Evolutionary conservation across 345 rosid species (phyloP).

Genomic region (Ceriops zippeliana): DNA sequence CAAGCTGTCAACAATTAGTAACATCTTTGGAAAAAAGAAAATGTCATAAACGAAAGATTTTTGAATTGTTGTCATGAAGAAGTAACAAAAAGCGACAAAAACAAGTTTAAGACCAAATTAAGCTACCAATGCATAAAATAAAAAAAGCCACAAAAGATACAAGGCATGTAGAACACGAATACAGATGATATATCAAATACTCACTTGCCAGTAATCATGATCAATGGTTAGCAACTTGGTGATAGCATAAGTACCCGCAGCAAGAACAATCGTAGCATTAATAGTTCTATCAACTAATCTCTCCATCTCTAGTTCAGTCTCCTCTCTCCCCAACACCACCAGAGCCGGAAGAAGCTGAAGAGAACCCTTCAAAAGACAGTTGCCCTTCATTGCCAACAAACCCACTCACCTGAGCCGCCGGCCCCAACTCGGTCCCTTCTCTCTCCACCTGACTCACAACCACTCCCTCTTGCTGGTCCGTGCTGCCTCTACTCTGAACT

Average conservation of each 20-base stretch:
- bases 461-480: slow-evolving; percentile 57
- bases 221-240: slow-evolving; percentile 89
- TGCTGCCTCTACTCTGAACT: slow-evolving; percentile 49
- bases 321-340: slow-evolving; percentile 23
- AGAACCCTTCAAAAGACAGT: slow-evolving; percentile 75
- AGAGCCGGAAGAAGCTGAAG: slow-evolving; percentile 40
- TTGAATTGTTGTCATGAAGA: no score
- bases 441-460: slow-evolving; percentile 46
- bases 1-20: no score
- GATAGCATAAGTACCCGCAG: slow-evolving; percentile 75
- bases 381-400: slow-evolving; percentile 53
- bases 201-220: slow-evolving; percentile 89
- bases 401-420: slow-evolving; percentile 53
- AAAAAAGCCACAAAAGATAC: no score
- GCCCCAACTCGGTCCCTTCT: slow-evolving; percentile 36
- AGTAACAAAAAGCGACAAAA: no score
- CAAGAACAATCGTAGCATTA: slow-evolving; percentile 75
- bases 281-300: slow-evolving; percentile 61
- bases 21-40: no score
- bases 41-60: no score
- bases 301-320: slow-evolving; percentile 40
- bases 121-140: no score
- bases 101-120: no score
- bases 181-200: slow-evolving; percentile 5
- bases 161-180: background rate